phyloP scores from a whole-genome alignment of 2,329 filamentous ascomycete genomes.

The Diaporthe sp. region DNA sequence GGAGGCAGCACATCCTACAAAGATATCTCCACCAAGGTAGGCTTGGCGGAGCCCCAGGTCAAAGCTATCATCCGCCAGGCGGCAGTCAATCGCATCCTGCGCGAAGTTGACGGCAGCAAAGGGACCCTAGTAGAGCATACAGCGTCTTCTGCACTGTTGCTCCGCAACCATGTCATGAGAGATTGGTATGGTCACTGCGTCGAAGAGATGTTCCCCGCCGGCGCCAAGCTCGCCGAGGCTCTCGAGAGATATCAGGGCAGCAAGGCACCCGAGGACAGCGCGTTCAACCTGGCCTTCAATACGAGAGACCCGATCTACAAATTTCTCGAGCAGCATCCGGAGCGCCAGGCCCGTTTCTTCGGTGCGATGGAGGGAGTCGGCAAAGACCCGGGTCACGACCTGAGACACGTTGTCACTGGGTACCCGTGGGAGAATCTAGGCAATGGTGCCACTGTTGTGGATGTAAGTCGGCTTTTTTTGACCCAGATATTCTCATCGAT shows the following conservation, averaged over 20 bases:
- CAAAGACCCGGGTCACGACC: constrained; percentile 15
- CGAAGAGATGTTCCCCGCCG: constrained; percentile 5
- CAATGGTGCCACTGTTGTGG: not conserved
- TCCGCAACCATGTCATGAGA: constrained; percentile 9
- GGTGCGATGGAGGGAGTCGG: constrained; percentile 14
- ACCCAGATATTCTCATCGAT: not conserved
- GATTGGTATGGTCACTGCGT: constrained; percentile 12
- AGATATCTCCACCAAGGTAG: not conserved
- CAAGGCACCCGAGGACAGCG: constrained; percentile 12
- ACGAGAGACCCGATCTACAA: constrained; percentile 9
- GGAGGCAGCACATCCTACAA: not conserved
- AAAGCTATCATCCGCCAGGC: constrained; percentile 11
- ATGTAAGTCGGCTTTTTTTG: not conserved
- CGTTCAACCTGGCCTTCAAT: constrained; percentile 1
- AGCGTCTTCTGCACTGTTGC: not conserved
- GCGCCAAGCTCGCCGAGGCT: constrained; percentile 13
- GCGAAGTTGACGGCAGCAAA: not conserved
- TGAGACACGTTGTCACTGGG: not conserved
- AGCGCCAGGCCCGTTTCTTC: not conserved
- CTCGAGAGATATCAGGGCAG: constrained; percentile 22
- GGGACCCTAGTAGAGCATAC: constrained; percentile 1
- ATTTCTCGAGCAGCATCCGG: constrained; percentile 11
- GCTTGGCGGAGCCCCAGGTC: not conserved
- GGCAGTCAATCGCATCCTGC: constrained; percentile 1
- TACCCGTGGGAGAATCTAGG: not conserved